Percentiles rank a stretch among this genome's conserved stretches.
These are phyloP conservation scores for Pouteria campechiana DNA, from an alignment of 179 eudicot species.

Conservation along the genomic window DNA sequence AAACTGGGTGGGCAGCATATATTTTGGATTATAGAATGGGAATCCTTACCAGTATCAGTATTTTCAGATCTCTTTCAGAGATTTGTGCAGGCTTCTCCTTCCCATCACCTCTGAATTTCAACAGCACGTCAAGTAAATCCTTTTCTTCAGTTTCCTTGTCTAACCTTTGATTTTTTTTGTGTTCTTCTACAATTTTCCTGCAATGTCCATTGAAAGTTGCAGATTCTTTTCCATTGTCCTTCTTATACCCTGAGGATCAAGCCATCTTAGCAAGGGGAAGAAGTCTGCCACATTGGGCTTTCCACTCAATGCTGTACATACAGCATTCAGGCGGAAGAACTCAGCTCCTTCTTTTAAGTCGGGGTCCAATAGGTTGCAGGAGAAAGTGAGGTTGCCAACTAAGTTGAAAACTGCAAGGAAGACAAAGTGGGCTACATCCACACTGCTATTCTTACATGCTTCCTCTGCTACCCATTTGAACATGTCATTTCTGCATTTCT, in stretches of 20 bases:
- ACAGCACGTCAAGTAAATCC: constrained; percentile 33
- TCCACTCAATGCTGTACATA: constrained; percentile 22
- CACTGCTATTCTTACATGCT: constrained; percentile 3
- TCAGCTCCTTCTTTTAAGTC: constrained; percentile 20
- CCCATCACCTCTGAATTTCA: constrained; percentile 20
- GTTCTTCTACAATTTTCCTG: constrained; percentile 21
- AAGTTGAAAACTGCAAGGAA: constrained; percentile 37
- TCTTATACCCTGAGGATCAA: constrained; percentile 28
- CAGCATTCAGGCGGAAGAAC: constrained; percentile 25
- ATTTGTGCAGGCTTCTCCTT: constrained; percentile 12
- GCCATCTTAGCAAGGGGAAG: constrained; percentile 12
- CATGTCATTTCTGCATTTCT: constrained; percentile 18
- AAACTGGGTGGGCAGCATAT: background rate
- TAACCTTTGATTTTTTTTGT: constrained; percentile 5
- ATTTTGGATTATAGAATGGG: background rate
- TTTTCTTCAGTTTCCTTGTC: background rate
- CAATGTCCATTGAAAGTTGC: constrained; percentile 15
- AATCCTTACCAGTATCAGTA: constrained; percentile 31
- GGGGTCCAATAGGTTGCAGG: constrained; percentile 24
- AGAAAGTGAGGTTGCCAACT: constrained; percentile 29
- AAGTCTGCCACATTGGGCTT: constrained; percentile 34
- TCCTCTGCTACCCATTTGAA: constrained; percentile 12
- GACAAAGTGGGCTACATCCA: constrained; percentile 24
- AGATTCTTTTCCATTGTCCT: constrained; percentile 19
- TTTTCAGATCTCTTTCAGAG: constrained; percentile 25